Base-by-base conservation (phyloP, 2,329 filamentous ascomycete species). In the Botrytis tulipae region DNA sequence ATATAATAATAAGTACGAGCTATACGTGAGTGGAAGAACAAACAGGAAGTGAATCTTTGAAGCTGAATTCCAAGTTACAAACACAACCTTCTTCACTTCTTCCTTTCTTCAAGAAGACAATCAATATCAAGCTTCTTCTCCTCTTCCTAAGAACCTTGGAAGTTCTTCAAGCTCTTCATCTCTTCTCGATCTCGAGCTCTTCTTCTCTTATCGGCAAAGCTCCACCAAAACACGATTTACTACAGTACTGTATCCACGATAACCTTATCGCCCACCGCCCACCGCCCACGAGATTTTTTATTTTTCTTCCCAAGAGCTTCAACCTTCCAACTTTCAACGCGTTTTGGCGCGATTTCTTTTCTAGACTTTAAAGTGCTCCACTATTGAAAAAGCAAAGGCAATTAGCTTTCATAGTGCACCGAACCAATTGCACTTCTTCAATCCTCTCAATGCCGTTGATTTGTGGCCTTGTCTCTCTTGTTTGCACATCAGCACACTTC, bases 371-470 rank as follows among this genome's bases (percentile, higher is more conserved):
- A 62, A 42, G 60, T 57, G n/a, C 66, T 69, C 66, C 66, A 57
- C 66, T 59, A 42, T 68, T 68, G 48, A 69, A 69, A 69, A 69
- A 69, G n/a, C n/a, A n/a, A 29, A 51, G 46, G 46, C 46, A 68
- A 54, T 57, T 57, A 44, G n/a, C 35, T 57, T 32, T 29, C 51
- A 57, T 32, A 18, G 51, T 57, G n/a, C 35, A 10, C 29, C 20
- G n/a, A 37, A 44, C 66, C 66, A 69, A 44, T 69, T 57, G 48
- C 12, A n/a, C 22, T 44, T 70, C 51, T 57, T 32, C 51, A 57
- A 18, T 29, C n/a, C 18, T 29, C 67, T 70, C 59, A 35, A 73
- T 73, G 72, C 57, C 61, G 32, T 70, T 44, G 44, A 7, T 63
- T 44, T 48, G 63, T 20, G 20, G 42, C 51, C n/a, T 59, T 48